Evolutionary conservation across 139 green algal species (phyloP).

Genomic region (Chlamydomonas sp.): DNA sequence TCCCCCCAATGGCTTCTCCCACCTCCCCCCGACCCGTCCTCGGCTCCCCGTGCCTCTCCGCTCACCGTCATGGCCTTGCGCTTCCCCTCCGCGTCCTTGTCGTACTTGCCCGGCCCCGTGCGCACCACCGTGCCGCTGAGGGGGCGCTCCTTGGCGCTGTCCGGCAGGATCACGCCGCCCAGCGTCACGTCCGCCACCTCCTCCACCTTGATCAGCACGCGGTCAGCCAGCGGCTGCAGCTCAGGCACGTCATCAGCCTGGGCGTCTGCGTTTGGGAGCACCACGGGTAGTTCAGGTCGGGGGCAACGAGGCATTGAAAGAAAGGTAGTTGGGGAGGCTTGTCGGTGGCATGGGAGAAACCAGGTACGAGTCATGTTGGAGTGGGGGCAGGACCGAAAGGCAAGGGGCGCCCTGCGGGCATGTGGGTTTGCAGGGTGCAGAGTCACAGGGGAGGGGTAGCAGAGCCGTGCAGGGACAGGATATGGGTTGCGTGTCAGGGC

Average conservation of each 20-base stretch:
- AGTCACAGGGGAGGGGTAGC: too few relatives aligned
- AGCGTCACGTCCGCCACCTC: conserved; percentile 80
- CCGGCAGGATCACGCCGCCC: conserved; percentile 93
- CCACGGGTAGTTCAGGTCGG: not conserved
- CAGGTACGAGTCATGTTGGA: not conserved
- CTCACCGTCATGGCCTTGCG: conserved; percentile 68
- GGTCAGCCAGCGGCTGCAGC: conserved; percentile 86
- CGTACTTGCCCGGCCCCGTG: conserved; percentile 76
- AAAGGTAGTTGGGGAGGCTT: not conserved
- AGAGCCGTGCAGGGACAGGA: too few relatives aligned
- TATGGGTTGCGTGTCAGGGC: too few relatives aligned
- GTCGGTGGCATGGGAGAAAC: not conserved
- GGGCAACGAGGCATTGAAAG: not conserved
- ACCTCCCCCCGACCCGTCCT: not conserved
- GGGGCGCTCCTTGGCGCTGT: conserved; percentile 89
- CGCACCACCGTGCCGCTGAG: conserved; percentile 74
- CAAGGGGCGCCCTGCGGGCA: too few relatives aligned
- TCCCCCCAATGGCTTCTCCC: not conserved
- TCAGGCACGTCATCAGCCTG: conserved; percentile 88
- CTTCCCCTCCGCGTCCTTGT: conserved; percentile 68
- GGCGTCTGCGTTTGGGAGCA: conserved; percentile 51
- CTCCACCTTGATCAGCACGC: conserved; percentile 89
- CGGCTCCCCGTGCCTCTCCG: not conserved
- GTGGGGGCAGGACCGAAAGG: too few relatives aligned
- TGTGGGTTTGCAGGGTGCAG: too few relatives aligned